Evolutionary conservation across 495 filamentous ascomycete genomes (phyloP).

Genomic region (Bryoglossum gracile): DNA sequence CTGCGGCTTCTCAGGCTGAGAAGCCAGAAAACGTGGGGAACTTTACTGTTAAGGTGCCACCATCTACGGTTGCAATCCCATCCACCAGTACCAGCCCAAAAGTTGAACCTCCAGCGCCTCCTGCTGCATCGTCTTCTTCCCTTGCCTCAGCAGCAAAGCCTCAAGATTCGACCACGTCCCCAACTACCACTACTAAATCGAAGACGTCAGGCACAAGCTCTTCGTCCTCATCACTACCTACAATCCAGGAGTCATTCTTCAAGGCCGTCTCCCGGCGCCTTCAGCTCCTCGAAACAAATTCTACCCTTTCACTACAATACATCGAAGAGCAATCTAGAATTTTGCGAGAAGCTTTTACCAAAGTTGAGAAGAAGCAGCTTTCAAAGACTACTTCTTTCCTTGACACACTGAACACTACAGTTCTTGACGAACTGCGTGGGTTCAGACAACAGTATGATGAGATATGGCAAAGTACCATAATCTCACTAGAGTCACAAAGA

Average conservation of each 20-base stretch:
- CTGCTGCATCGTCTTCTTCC: background rate
- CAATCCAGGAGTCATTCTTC: conserved; percentile 95
- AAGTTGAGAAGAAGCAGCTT: conserved; percentile 84
- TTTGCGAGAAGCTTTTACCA: conserved; percentile 81
- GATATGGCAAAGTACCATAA: conserved; percentile 89
- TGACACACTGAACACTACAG: conserved; percentile 75
- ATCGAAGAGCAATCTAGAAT: conserved; percentile 94
- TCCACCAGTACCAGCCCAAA: background rate
- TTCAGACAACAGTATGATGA: conserved; percentile 88
- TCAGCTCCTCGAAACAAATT: conserved; percentile 83
- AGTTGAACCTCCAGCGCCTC: background rate
- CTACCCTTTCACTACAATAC: conserved; percentile 86
- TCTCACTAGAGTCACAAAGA: conserved; percentile 82
- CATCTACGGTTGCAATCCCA: background rate
- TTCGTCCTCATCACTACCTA: conserved; percentile 58
- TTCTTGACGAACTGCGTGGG: conserved; percentile 73
- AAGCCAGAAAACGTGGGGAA: background rate
- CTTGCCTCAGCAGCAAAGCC: too few species aligned
- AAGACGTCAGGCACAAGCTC: conserved; percentile 32
- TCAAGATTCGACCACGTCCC: conserved; percentile 3
- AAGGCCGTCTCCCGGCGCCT: conserved; percentile 92
- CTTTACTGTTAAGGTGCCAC: background rate
- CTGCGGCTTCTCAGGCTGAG: background rate
- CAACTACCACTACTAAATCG: conserved; percentile 18
- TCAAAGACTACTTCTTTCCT: conserved; percentile 76